Percentiles rank a stretch among this genome's conserved stretches.
phyloP scores from a whole-genome alignment of 148 eudicot genomes.

The Chenopodium quinoa region DNA sequence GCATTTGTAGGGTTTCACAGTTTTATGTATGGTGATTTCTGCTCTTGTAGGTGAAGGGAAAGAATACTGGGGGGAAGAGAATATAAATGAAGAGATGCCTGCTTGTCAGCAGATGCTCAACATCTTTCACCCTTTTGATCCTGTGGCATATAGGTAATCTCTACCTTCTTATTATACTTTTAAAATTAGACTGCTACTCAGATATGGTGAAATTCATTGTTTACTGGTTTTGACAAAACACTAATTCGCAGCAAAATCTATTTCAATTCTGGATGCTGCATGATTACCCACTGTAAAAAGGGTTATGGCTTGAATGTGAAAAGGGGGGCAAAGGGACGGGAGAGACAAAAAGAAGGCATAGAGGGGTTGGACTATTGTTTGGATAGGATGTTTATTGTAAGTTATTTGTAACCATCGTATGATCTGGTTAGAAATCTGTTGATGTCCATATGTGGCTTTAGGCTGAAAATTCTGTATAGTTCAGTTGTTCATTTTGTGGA shows the following conservation, averaged over 20 bases:
- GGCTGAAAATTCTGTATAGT: not conserved
- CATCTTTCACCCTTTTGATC: slow-evolving; percentile 98
- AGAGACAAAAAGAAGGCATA: not conserved
- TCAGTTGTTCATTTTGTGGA: not conserved
- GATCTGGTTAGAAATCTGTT: not conserved
- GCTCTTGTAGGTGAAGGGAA: slow-evolving; percentile 59
- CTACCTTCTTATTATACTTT: slow-evolving; percentile 1
- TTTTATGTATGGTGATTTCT: slow-evolving; percentile 15
- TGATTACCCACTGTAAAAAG: not conserved
- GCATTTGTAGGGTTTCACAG: not conserved
- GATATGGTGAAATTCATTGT: not conserved
- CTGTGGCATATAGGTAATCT: slow-evolving; percentile 90
- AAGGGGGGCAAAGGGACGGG: not conserved
- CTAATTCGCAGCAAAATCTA: not conserved
- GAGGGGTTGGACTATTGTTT: not conserved
- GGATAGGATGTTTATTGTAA: not conserved
- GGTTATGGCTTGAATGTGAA: not conserved
- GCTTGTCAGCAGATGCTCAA: slow-evolving; percentile 88
- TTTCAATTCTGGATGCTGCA: not conserved
- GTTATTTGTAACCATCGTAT: not conserved
- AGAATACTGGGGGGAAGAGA: slow-evolving; percentile 85
- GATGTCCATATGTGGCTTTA: not conserved
- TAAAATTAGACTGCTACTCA: not conserved
- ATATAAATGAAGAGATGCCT: slow-evolving; percentile 90
- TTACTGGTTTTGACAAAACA: not conserved